Base-by-base conservation (phyloP, 495 filamentous ascomycete species). In the Talaromyces proteolyticus region DNA sequence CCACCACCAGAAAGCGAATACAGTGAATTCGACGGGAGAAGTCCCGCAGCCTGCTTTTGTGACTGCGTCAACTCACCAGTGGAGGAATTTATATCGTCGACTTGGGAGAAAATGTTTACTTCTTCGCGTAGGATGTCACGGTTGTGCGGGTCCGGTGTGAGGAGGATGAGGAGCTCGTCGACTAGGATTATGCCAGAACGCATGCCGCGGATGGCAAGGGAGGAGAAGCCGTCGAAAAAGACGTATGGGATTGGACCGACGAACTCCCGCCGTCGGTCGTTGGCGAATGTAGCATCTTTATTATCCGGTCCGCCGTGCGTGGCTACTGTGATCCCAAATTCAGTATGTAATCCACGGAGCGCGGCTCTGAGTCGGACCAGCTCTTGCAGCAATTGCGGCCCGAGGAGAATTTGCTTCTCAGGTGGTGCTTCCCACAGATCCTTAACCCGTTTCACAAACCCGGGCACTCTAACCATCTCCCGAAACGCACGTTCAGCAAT, bases 141-240 rank as follows among this genome's bases (percentile, higher is more conserved):
- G 22, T 17, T 25, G 4, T 23, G 6, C 12, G n/a, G 23, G 6
- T 45, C 43, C n/a, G 61, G 61, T 16, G 61, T 57, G 17, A 65
- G 52, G 11, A 60, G 55, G 6, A 58, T 48, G 23, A 65, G 49
- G 4, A 63, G 42, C 16, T 61, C 58, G 48, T 65, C 57, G 12
- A 63, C 58, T 2, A 61, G 54, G 12, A 61, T 29, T 2, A 65
- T 47, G 3, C 56, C 52, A n/a, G 52, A 54, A 12, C 58, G 58
- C 18, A 66, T 47, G 1, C 63, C 63, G 6, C 54, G 57, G 6
- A 57, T 51, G 20, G 58, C 55, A 12, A 57, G 48, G 0, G 50
- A 45, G 1, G 63, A 56, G 44, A 59, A 66, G 1, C 57, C 54
- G 7, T 66, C 58, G n/a, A 66, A 59, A 54, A 63, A 61, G 34